Conservation (phyloP, 495 filamentous ascomycete species). For the Jackrogersella minutella region DNA sequence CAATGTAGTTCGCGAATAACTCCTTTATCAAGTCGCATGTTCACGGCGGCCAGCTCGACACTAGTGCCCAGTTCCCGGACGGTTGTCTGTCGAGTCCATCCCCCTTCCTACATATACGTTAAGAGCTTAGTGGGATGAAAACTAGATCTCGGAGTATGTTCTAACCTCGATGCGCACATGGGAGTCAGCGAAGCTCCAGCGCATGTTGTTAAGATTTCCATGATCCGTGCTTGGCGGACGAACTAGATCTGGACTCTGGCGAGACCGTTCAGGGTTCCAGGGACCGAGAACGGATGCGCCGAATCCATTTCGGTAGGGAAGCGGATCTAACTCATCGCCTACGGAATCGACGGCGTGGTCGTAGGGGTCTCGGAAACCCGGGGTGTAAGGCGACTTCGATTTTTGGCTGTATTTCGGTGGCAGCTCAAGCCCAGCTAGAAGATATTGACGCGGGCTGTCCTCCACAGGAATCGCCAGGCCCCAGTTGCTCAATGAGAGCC, state of each 20-base stretch:
- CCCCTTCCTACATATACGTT: slow-evolving; percentile 60
- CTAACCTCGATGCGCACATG: slow-evolving; percentile 70
- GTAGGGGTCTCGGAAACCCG: slow-evolving; percentile 53
- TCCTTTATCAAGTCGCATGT: slow-evolving; percentile 71
- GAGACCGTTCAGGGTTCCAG: slow-evolving; percentile 67
- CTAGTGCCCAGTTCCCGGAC: slow-evolving; percentile 66
- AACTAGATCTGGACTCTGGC: slow-evolving; percentile 70
- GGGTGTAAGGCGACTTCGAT: slow-evolving; percentile 53
- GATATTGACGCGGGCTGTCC: slow-evolving; percentile 60
- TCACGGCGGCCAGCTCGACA: slow-evolving; percentile 69
- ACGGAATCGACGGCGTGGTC: slow-evolving; percentile 63
- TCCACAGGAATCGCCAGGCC: slow-evolving; percentile 53
- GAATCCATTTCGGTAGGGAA: slow-evolving; percentile 71
- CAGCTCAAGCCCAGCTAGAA: slow-evolving; percentile 55
- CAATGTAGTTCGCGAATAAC: slow-evolving; percentile 79
- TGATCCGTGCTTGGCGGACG: slow-evolving; percentile 71
- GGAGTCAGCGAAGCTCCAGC: slow-evolving; percentile 73
- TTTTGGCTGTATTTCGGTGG: slow-evolving; percentile 52
- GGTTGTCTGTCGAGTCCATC: slow-evolving; percentile 74
- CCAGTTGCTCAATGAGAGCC: slow-evolving; percentile 44
- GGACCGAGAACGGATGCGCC: slow-evolving; percentile 71
- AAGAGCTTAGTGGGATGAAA: neutral
- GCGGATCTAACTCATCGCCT: slow-evolving; percentile 64
- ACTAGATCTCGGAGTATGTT: neutral
- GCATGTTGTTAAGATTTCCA: slow-evolving; percentile 68